Percentiles rank a stretch among this genome's conserved stretches.
phyloP scores from a whole-genome alignment of 2,329 filamentous ascomycete genomes.

The Penicillium freii region DNA sequence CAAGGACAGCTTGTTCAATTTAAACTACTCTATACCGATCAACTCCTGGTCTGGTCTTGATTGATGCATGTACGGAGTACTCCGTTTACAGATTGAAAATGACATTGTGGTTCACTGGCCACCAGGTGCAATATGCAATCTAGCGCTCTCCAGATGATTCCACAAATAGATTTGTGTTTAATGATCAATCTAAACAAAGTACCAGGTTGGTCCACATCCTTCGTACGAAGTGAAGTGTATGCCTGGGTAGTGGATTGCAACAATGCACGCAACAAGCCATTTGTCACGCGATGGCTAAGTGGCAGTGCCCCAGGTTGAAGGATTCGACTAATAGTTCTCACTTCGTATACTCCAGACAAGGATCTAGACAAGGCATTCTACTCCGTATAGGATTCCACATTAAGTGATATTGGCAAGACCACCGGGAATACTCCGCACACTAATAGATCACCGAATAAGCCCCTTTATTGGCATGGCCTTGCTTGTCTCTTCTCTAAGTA shows the following conservation, averaged over 20 bases:
- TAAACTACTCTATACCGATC: not conserved
- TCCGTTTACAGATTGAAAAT: not conserved
- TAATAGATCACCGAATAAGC: not conserved
- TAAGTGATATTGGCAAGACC: not conserved
- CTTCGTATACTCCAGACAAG: not conserved
- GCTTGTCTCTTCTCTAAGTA: not conserved
- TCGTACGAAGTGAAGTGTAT: not conserved
- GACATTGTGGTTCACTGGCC: not conserved
- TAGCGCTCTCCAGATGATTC: not conserved
- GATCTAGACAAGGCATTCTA: not conserved
- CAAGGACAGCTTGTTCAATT: not conserved
- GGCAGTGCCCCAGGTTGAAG: not conserved
- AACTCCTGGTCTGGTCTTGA: not conserved
- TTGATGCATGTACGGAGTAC: not conserved
- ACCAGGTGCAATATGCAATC: not conserved
- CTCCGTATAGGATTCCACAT: not conserved
- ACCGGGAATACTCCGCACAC: not conserved
- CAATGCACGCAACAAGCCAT: not conserved
- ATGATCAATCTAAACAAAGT: not conserved
- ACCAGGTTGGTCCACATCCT: not conserved
- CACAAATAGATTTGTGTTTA: not conserved
- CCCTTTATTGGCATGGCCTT: constrained; percentile 1
- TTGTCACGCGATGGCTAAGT: not conserved
- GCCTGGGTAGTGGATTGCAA: not conserved
- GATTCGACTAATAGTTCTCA: not conserved